Conservation (phyloP, 2,329 filamentous ascomycete genomes). For the Curvularia hawaiiensis region DNA sequence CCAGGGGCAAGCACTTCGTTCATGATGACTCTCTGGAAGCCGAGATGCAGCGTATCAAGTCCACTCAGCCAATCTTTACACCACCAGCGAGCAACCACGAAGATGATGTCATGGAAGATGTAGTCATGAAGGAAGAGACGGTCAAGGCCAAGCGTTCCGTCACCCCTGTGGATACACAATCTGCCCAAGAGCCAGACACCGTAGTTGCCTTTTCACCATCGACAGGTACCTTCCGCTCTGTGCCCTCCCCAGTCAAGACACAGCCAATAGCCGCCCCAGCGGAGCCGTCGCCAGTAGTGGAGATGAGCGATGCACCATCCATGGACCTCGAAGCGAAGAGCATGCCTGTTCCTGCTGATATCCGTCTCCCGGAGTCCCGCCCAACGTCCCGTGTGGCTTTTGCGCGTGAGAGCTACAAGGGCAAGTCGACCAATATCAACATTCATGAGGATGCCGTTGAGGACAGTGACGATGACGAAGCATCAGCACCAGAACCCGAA, state of each 20-base stretch:
- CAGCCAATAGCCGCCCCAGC: slow-evolving; percentile 16
- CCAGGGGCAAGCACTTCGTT: slow-evolving; percentile 47
- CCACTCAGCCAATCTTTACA: slow-evolving; percentile 61
- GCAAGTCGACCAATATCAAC: slow-evolving; percentile 26
- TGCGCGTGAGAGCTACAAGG: slow-evolving; percentile 14
- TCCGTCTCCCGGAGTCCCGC: slow-evolving; percentile 15
- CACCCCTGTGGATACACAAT: slow-evolving; percentile 24
- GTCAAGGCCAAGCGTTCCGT: slow-evolving; percentile 24
- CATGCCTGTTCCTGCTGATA: slow-evolving; percentile 20
- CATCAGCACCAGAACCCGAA: slow-evolving; percentile 25
- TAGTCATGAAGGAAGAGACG: slow-evolving; percentile 30
- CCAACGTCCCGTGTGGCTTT: slow-evolving; percentile 18
- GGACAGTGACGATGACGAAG: slow-evolving; percentile 37
- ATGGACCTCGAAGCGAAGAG: slow-evolving; percentile 32
- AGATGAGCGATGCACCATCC: slow-evolving; percentile 27
- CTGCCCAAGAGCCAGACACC: slow-evolving; percentile 24
- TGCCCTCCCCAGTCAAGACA: slow-evolving; percentile 39
- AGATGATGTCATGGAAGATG: slow-evolving; percentile 44
- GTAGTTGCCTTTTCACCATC: slow-evolving; percentile 44
- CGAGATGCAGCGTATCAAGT: slow-evolving; percentile 47
- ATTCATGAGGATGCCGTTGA: slow-evolving; percentile 43
- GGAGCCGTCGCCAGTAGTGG: slow-evolving; percentile 27
- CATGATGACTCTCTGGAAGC: slow-evolving; percentile 43
- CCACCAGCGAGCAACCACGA: slow-evolving; percentile 68
- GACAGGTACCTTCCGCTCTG: slow-evolving; percentile 45